A percentile compares a stretch with the other conserved stretches of the same genome.
Evolutionary conservation across 306 rosid species (phyloP).

Genomic region (Carpinus viminea): DNA sequence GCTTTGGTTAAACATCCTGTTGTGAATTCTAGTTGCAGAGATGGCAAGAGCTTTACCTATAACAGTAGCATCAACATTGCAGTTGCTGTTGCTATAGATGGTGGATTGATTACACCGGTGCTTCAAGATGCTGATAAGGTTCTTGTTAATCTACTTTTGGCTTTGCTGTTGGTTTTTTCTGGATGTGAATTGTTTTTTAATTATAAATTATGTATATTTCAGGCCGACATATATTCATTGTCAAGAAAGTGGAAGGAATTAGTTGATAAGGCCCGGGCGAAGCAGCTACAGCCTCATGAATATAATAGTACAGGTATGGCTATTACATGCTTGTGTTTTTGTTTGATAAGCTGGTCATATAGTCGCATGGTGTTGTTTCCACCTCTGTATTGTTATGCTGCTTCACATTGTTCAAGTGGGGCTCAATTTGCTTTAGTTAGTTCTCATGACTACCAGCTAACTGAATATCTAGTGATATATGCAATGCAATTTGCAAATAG

Average conservation of each 20-base stretch:
- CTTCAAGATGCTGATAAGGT: slow-evolving; percentile 98
- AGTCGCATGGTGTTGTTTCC: background rate
- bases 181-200: background rate
- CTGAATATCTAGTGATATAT: background rate
- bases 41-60: slow-evolving; percentile 92
- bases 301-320: slow-evolving; percentile 70
- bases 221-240: slow-evolving; percentile 86
- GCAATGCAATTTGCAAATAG: background rate
- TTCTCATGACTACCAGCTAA: background rate
- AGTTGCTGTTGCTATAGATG: slow-evolving; percentile 90
- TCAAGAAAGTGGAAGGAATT: slow-evolving; percentile 97
- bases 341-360: too few species aligned
- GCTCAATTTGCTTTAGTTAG: background rate
- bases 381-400: background rate
- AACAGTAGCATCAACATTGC: slow-evolving; percentile 87
- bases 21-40: slow-evolving; percentile 89
- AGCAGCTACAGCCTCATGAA: slow-evolving; percentile 95
- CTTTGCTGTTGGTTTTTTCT: slow-evolving; percentile 15
- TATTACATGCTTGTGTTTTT: background rate
- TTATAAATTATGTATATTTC: slow-evolving; percentile 26
- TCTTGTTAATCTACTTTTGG: slow-evolving; percentile 12
- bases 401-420: background rate
- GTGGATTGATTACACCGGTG: slow-evolving; percentile 91
- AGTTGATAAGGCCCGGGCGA: slow-evolving; percentile 93
- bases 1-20: slow-evolving; percentile 86